Percentiles rank a stretch among this genome's conserved stretches.
phyloP scores from a whole-genome alignment of 495 filamentous ascomycete species.

The Penicillium atrosanguineum region DNA sequence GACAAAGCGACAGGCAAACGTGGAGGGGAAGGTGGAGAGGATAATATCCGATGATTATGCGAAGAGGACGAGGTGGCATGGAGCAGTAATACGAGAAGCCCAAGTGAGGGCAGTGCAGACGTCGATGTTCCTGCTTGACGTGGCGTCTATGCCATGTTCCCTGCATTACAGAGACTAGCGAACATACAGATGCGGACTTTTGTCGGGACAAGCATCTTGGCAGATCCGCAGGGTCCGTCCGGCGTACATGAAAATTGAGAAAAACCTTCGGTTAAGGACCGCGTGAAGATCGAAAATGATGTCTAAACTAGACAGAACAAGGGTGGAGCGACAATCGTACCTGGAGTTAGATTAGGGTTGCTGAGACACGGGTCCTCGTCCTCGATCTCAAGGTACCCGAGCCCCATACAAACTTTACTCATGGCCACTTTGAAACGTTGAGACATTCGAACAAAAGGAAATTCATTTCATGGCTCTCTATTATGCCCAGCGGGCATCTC shows the following conservation, averaged over 20 bases:
- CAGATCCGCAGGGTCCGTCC: conserved; percentile 12
- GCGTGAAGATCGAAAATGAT: not conserved
- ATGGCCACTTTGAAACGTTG: too few species aligned
- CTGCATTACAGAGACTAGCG: not conserved
- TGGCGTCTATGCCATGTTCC: conserved; percentile 1
- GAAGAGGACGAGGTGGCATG: not conserved
- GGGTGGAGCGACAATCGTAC: not conserved
- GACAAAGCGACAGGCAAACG: not conserved
- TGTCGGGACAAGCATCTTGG: conserved; percentile 13
- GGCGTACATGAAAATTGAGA: not conserved
- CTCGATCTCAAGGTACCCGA: not conserved
- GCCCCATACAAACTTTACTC: too few species aligned
- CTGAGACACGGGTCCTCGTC: not conserved
- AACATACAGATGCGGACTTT: conserved; percentile 16
- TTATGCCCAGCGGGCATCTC: conserved; percentile 17
- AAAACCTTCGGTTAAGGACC: not conserved
- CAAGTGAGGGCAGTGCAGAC: not conserved
- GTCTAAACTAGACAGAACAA: not conserved
- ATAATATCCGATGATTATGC: conserved; percentile 10
- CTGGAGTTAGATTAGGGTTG: not conserved
- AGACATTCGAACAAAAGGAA: conserved; percentile 1
- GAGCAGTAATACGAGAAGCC: not conserved
- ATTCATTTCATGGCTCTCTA: conserved; percentile 17
- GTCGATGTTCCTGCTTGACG: not conserved
- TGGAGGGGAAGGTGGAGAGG: not conserved